Evolutionary conservation across 2,329 filamentous ascomycete genomes (phyloP), one percentile per base, ranked within the genome.

Genomic region (Penicillium sp.): DNA sequence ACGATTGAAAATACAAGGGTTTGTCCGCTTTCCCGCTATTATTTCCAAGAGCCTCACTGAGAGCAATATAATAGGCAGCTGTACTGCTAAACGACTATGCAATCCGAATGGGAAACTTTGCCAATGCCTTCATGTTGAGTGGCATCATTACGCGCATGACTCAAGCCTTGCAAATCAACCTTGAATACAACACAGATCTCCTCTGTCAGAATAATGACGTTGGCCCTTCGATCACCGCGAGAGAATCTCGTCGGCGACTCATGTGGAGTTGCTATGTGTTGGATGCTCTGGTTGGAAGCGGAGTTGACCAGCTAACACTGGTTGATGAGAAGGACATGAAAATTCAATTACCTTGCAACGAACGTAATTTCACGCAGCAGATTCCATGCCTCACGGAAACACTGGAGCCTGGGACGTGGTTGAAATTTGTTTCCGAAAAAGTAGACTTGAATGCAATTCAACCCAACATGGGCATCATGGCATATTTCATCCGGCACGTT

Each of bases 241-340:
- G 69, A 42, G 72, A 75, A 51, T 72, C 68, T 16, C 65, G 73
- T 2, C 58, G 73, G 13, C 70, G 73, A 11, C 61, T 74, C 11
- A 70, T 74, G 66, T 74, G 73, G 73, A 68, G 68, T 33, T 73
- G 71, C 48, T 75, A 74, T 58, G 62, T 74, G 13, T 65, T 69
- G 55, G 71, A 73, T 59, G 62, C 70, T 11, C 65, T 70, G 5
- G 69, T 72, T 8, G 71, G 70, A 14, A 72, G 71, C 42, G 72
- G 72, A 38, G 70, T 72, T 11, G 70, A 73, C 42, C 71, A 73
- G 51, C 67, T 74, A 13, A 72, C 70, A 0, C 56, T 74, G 14
- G 61, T 73, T 14, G 64, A 70, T 54, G 71, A 73, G 37, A 64
- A 61, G 6, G 71, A 74, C 30, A 68, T 74, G 57, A 72, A 73